Evolutionary conservation across 2,329 filamentous ascomycete genomes (phyloP), one percentile per base, ranked within the genome.

Genomic region (Aureobasidium sp.): DNA sequence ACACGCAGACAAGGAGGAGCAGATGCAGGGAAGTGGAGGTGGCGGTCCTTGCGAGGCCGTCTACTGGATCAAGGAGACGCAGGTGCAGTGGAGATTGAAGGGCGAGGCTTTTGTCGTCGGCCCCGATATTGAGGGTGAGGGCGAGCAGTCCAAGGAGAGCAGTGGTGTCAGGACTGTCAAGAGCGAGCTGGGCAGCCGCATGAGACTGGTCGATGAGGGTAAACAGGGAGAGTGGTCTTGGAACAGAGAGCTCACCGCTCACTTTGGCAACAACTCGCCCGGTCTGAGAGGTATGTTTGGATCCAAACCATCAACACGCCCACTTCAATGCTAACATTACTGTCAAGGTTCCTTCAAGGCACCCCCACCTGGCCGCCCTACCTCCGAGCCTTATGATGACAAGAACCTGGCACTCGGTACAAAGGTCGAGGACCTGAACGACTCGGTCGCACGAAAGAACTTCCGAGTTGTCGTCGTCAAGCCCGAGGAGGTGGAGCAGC

Each of bases 201-300:
- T 92, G 88, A 79, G 86, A 64, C 73, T 80, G 57, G 76, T 80
- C 14, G 73, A 76, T 52, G 74, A 77, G 64, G 69, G 70, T 1
- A 76, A 75, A 14, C 75, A 77, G 47, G 73, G 71, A 17, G 75
- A 78, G 1, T 96, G 91, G 90, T 88, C 83, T 67, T 97, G 91
- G 87, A 77, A 78, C 51, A 87, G 80, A 65, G 91, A 96, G 76
- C 74, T 97, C 41, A 91, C 89, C 56, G 89, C 84, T 53, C 90
- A 94, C 73, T 97, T 97, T 82, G 93, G 91, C 22, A 97, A 97
- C 73, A 76, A 94, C 68, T 87, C 84, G 67, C 93, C 93, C 7
- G 78, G 80, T 0, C 91, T 96, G 86, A 82, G 92, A 77, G 84
- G 84, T 84, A 72, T 56, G 74, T 73, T 51, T 52, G 36, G 51